Percentiles rank a stretch among this genome's conserved stretches.
phyloP scores from a whole-genome alignment of 192 early-diverging fungal genomes.

The Linnemannia hyalina region DNA sequence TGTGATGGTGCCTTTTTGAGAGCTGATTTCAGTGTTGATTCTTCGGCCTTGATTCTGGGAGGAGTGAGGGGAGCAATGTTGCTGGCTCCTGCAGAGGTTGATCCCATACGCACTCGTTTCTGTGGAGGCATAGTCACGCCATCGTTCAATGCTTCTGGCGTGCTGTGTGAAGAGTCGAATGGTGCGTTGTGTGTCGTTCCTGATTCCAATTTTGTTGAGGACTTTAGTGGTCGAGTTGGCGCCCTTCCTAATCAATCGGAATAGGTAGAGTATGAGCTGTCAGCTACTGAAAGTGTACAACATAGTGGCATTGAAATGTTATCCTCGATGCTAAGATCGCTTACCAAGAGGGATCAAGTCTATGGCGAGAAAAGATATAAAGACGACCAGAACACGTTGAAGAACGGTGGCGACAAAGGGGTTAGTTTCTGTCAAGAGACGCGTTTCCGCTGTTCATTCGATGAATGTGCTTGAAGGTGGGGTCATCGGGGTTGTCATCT shows the following conservation, averaged over 20 bases:
- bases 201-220: conserved; percentile 36
- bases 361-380: not conserved
- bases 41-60: conserved; percentile 40
- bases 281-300: not conserved
- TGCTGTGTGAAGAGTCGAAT: conserved; percentile 23
- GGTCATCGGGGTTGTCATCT: not conserved
- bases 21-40: conserved; percentile 24
- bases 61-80: conserved; percentile 50
- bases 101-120: conserved; percentile 39
- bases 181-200: conserved; percentile 13
- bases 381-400: not conserved
- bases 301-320: not conserved
- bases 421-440: not conserved
- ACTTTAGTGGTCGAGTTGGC: conserved; percentile 36
- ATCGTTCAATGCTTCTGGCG: conserved; percentile 19
- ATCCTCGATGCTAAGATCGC: not conserved
- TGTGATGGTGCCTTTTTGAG: conserved; percentile 41
- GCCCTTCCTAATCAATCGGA: conserved; percentile 19
- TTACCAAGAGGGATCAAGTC: conserved; percentile 50
- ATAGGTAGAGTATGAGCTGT: not conserved
- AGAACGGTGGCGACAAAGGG: not conserved
- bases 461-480: not conserved
- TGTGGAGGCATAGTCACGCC: conserved; percentile 7
- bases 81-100: conserved; percentile 15
- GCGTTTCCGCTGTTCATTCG: not conserved